Percentiles rank a stretch among this genome's conserved stretches.
phyloP scores from a whole-genome alignment of 257 asterid species.

The Rhazya stricta region DNA sequence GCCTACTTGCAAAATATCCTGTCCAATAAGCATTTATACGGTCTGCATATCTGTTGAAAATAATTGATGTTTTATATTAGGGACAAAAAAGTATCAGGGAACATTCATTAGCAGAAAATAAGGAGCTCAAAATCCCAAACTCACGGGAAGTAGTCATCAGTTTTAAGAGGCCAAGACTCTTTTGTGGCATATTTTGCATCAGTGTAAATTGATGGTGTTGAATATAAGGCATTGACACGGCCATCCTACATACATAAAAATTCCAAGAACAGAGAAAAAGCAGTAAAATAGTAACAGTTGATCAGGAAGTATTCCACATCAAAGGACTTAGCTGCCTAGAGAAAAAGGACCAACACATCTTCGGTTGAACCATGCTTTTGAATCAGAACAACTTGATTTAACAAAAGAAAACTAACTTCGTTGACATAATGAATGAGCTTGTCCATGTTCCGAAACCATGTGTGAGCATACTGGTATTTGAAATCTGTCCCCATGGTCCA shows the following conservation, averaged over 20 bases:
- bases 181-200: conserved; percentile 77
- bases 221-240: conserved; percentile 93
- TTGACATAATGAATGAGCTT: conserved; percentile 97
- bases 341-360: not conserved
- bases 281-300: conserved; percentile 2
- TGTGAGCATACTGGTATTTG: conserved; percentile 81
- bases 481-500: conserved; percentile 99
- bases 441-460: conserved; percentile 94
- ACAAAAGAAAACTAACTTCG: conserved; percentile 42
- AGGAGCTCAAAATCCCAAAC: conserved; percentile 20
- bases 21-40: conserved; percentile 91
- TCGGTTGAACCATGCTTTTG: not conserved
- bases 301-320: not conserved
- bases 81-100: conserved; percentile 1
- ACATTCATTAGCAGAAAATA: not conserved
- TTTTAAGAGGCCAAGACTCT: conserved; percentile 89
- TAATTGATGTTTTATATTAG: conserved; percentile 15
- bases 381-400: not conserved
- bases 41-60: conserved; percentile 78
- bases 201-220: conserved; percentile 88
- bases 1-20: conserved; percentile 93
- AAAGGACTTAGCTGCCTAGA: not conserved
- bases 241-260: conserved; percentile 65
- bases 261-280: conserved; percentile 8
- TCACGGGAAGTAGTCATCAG: conserved; percentile 94